phyloP scores from a whole-genome alignment of 2,329 filamentous ascomycete species.

The Aspergillus sp. region DNA sequence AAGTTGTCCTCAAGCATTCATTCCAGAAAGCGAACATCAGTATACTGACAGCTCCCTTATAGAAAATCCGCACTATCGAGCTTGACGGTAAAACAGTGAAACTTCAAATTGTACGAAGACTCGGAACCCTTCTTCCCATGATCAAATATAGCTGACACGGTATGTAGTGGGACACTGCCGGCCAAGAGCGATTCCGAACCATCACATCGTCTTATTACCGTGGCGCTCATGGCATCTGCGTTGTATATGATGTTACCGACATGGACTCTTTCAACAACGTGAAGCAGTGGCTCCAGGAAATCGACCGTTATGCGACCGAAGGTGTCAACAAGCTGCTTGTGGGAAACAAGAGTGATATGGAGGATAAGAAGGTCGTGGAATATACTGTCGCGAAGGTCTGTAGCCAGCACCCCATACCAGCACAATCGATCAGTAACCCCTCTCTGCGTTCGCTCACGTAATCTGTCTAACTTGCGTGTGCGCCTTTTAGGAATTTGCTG shows the following conservation, averaged over 20 bases:
- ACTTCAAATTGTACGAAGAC: constrained; percentile 82
- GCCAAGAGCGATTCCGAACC: constrained; percentile 98
- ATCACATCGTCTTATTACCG: constrained; percentile 99
- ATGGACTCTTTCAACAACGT: constrained; percentile 99
- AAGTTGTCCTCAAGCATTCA: neutral
- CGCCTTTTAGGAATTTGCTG: constrained; percentile 83
- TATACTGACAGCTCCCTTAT: constrained; percentile 20
- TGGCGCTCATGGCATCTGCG: constrained; percentile 97
- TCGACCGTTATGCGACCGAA: constrained; percentile 98
- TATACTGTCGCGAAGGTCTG: constrained; percentile 98
- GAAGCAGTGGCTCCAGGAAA: constrained; percentile 99
- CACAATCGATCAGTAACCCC: neutral
- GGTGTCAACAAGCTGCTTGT: constrained; percentile 99
- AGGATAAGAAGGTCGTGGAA: constrained; percentile 99
- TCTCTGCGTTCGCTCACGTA: neutral
- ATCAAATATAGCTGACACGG: constrained; percentile 15
- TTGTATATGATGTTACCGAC: constrained; percentile 99
- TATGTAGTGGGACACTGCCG: constrained; percentile 93
- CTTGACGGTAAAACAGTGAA: constrained; percentile 99
- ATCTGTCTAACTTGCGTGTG: constrained; percentile 7
- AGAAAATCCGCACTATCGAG: constrained; percentile 99
- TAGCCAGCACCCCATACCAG: constrained; percentile 3
- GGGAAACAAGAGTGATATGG: constrained; percentile 99
- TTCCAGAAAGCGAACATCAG: neutral
- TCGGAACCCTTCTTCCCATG: neutral